Conservation (phyloP, 2,329 filamentous ascomycete species). For the Cladosporium sp. region DNA sequence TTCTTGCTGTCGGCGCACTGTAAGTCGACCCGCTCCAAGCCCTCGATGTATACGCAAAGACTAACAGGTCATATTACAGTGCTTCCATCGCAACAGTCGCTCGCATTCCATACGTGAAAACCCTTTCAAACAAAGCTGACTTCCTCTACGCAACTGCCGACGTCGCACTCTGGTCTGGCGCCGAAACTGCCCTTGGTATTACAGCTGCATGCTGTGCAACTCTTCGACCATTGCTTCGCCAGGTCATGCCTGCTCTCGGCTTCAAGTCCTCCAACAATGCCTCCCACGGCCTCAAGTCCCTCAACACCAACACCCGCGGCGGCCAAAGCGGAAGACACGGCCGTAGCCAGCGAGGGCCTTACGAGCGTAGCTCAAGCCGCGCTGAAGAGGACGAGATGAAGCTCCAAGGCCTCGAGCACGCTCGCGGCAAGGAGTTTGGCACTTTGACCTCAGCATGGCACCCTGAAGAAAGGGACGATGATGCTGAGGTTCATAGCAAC, state of each 20-base stretch:
- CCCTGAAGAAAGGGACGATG: conserved; percentile 12
- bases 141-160: conserved; percentile 25
- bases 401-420: conserved; percentile 17
- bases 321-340: conserved; percentile 1
- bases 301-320: not conserved
- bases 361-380: conserved; percentile 18
- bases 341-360: conserved; percentile 1
- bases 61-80: conserved; percentile 14
- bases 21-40: conserved; percentile 18
- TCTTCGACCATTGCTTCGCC: conserved; percentile 23
- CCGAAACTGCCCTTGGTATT: conserved; percentile 25
- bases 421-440: conserved; percentile 18
- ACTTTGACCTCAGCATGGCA: conserved; percentile 19
- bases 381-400: conserved; percentile 20
- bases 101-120: conserved; percentile 25
- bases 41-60: not conserved
- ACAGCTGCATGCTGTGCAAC: conserved; percentile 24
- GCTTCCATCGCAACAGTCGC: conserved; percentile 27
- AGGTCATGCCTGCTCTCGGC: conserved; percentile 19
- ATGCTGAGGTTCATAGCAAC: conserved; percentile 17
- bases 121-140: conserved; percentile 22
- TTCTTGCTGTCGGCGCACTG: conserved; percentile 38
- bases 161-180: conserved; percentile 27
- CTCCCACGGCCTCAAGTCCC: not conserved
- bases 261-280: conserved; percentile 7